Evolutionary conservation across 495 filamentous ascomycete genomes (phyloP).

Genomic region (Cercophora scortea): DNA sequence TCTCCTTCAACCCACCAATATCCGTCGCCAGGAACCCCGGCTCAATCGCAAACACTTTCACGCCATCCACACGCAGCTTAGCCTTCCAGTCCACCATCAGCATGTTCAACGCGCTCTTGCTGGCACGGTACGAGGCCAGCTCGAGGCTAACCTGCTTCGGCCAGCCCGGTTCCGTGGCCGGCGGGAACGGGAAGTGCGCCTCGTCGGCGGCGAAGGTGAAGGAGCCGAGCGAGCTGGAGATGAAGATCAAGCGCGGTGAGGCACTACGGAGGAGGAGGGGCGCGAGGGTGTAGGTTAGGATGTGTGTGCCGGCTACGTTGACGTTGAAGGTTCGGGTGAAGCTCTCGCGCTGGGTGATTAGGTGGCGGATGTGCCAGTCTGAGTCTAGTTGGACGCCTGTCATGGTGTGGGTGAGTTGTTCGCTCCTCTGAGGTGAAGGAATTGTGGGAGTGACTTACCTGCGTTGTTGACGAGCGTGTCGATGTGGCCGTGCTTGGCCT

Average conservation of each 20-base stretch:
- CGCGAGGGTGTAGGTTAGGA: constrained; percentile 36
- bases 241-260: constrained; percentile 40
- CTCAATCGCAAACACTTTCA: constrained; percentile 48
- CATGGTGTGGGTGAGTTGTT: neutral
- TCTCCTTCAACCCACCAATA: constrained; percentile 16
- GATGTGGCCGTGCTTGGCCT: constrained; percentile 25
- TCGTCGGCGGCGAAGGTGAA: constrained; percentile 10
- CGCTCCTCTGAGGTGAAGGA: neutral
- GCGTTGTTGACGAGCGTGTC: constrained; percentile 46
- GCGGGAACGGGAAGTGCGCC: constrained; percentile 17
- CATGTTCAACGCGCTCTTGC: constrained; percentile 59
- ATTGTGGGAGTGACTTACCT: constrained; percentile 16
- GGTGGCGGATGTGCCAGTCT: neutral
- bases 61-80: constrained; percentile 48
- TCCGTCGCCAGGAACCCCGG: constrained; percentile 50
- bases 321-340: constrained; percentile 37
- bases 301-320: constrained; percentile 44
- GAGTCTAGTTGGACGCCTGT: neutral
- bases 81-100: constrained; percentile 53
- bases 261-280: constrained; percentile 41
- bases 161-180: constrained; percentile 33
- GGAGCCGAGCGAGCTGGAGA: constrained; percentile 24
- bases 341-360: constrained; percentile 30
- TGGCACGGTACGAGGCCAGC: constrained; percentile 38
- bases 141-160: constrained; percentile 33